Evolutionary conservation across 305 asterid species (phyloP).

Genomic region (Rubia tinctorum): DNA sequence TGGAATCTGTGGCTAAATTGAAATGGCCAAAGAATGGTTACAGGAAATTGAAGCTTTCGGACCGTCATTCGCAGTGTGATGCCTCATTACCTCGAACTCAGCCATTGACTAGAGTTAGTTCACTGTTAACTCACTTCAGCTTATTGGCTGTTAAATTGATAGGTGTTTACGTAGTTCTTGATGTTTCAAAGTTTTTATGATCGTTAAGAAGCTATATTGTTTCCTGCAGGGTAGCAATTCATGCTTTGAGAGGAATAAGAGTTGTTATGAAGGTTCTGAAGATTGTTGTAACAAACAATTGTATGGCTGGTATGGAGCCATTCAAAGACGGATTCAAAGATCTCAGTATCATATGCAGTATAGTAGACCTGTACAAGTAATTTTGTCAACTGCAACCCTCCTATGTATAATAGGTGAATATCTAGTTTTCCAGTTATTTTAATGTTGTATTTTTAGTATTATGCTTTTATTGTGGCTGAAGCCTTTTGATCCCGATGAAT

Average conservation of each 20-base stretch:
- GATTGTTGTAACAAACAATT: constrained; percentile 68
- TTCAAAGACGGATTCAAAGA: constrained; percentile 85
- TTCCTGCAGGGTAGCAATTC: constrained; percentile 45
- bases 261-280: constrained; percentile 68
- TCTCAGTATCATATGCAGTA: constrained; percentile 85
- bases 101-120: constrained; percentile 57
- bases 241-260: constrained; percentile 70
- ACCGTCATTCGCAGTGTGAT: constrained; percentile 52
- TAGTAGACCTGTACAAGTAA: constrained; percentile 63
- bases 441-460: neutral
- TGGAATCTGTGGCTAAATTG: constrained; percentile 66
- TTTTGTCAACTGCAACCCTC: constrained; percentile 49
- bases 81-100: constrained; percentile 48
- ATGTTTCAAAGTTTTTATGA: constrained; percentile 14
- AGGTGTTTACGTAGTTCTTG: constrained; percentile 15
- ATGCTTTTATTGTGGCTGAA: neutral
- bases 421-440: neutral
- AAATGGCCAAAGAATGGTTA: constrained; percentile 83
- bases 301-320: constrained; percentile 75
- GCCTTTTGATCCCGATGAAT: neutral
- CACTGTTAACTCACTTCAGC: constrained; percentile 8
- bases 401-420: constrained; percentile 66
- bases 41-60: constrained; percentile 59
- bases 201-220: constrained; percentile 21
- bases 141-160: constrained; percentile 1